These are phyloP conservation scores for Lophium mytilinum DNA, from an alignment of 495 filamentous ascomycete species.

Conservation along the genomic window DNA sequence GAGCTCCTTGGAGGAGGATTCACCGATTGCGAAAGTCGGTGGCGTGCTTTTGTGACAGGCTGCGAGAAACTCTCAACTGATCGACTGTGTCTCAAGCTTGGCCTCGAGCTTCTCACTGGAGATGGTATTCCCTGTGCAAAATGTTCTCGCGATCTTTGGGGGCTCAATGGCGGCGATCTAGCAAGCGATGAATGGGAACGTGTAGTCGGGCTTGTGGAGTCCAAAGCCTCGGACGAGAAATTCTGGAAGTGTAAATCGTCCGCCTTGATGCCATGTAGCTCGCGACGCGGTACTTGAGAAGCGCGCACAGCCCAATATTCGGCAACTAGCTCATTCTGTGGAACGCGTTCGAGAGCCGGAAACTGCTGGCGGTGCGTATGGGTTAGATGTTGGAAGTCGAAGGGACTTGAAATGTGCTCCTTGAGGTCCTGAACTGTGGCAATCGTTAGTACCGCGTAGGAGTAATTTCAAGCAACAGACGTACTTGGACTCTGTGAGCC, in stretches of 20 bases:
- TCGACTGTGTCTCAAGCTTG: constrained; percentile 7
- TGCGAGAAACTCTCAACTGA: constrained; percentile 30
- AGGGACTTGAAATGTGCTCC: constrained; percentile 65
- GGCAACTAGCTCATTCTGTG: constrained; percentile 53
- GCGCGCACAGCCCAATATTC: constrained; percentile 61
- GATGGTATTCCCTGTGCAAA: background rate
- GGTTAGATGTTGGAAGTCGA: constrained; percentile 81
- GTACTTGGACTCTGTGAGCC: constrained; percentile 10
- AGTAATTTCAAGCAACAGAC: background rate
- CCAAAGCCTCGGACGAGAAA: constrained; percentile 48
- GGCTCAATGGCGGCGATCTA: constrained; percentile 11
- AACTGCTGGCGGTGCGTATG: constrained; percentile 63
- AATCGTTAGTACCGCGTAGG: background rate
- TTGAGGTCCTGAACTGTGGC: constrained; percentile 38
- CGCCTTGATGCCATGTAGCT: constrained; percentile 54
- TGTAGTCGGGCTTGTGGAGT: background rate
- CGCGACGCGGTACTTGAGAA: constrained; percentile 54
- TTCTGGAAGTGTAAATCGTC: constrained; percentile 57
- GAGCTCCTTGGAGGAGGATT: constrained; percentile 21
- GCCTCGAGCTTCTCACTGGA: background rate
- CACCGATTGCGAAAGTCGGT: constrained; percentile 17
- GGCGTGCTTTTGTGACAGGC: constrained; percentile 18
- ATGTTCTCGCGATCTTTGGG: background rate
- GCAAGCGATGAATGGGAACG: constrained; percentile 5
- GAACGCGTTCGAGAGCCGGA: constrained; percentile 47